Evolutionary conservation across 1,139 yeast species (phyloP).

Genomic region (Hyphopichia burtonii): DNA sequence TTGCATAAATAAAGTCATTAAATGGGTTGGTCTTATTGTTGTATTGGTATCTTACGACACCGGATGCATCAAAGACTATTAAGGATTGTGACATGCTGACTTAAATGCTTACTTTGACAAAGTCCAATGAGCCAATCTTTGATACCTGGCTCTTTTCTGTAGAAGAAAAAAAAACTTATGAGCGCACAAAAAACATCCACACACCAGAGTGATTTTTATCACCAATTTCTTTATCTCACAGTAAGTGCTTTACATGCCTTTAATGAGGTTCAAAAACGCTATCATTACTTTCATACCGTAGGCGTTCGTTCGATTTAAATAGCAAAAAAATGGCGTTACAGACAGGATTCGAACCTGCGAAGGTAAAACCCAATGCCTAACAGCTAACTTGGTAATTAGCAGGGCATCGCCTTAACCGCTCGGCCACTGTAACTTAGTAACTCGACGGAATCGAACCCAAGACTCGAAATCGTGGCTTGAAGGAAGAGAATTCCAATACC

Average conservation of each 20-base stretch:
- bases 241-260: too few species aligned
- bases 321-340: slow-evolving; percentile 59
- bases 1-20: slow-evolving; percentile 36
- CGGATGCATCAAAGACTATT: slow-evolving; percentile 38
- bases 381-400: slow-evolving; percentile 46
- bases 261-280: too few species aligned
- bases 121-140: too few species aligned
- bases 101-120: neutral
- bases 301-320: too few species aligned
- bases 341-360: slow-evolving; percentile 92
- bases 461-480: too few species aligned
- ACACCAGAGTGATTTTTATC: too few species aligned
- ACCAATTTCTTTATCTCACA: too few species aligned
- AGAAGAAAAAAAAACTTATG: too few species aligned
- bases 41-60: slow-evolving; percentile 36
- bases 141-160: too few species aligned
- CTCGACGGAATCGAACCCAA: neutral
- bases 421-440: slow-evolving; percentile 68
- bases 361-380: slow-evolving; percentile 79
- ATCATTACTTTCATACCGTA: too few species aligned
- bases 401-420: slow-evolving; percentile 90
- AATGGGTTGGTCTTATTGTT: slow-evolving; percentile 40
- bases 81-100: slow-evolving; percentile 30
- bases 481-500: too few species aligned
- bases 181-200: too few species aligned